These are phyloP conservation scores for Lipomyces mesembrius DNA, from an alignment of 805 yeast species.

Conservation along the genomic window DNA sequence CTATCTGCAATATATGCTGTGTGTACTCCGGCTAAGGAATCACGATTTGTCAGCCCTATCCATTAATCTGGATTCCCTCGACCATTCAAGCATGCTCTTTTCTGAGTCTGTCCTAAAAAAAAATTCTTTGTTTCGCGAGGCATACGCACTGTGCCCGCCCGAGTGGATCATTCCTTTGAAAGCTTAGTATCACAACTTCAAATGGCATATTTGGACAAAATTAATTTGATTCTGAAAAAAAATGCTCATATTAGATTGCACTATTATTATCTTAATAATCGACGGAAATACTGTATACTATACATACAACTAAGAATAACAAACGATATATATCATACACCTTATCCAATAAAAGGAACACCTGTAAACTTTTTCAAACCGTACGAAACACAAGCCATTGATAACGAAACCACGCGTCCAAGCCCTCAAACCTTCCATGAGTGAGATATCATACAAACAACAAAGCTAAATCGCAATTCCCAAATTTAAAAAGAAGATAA, in stretches of 20 bases:
- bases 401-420: not conserved
- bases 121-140: too few species aligned
- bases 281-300: not conserved
- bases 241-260: not conserved
- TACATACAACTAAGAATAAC: not conserved
- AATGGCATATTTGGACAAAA: too few species aligned
- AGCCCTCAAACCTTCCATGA: not conserved
- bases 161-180: too few species aligned
- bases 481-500: not conserved
- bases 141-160: too few species aligned
- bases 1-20: too few species aligned
- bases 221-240: too few species aligned
- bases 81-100: too few species aligned
- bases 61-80: too few species aligned
- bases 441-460: conserved; percentile 1
- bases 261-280: not conserved
- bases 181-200: too few species aligned
- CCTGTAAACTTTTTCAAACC: not conserved
- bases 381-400: not conserved
- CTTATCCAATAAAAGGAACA: not conserved
- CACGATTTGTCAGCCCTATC: too few species aligned
- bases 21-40: too few species aligned
- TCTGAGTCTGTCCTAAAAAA: too few species aligned
- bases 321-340: not conserved
- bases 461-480: not conserved